Evolutionary conservation across 2,329 filamentous ascomycete species (phyloP), one percentile per base, ranked within the genome.

Genomic region (Alternaria triticina): DNA sequence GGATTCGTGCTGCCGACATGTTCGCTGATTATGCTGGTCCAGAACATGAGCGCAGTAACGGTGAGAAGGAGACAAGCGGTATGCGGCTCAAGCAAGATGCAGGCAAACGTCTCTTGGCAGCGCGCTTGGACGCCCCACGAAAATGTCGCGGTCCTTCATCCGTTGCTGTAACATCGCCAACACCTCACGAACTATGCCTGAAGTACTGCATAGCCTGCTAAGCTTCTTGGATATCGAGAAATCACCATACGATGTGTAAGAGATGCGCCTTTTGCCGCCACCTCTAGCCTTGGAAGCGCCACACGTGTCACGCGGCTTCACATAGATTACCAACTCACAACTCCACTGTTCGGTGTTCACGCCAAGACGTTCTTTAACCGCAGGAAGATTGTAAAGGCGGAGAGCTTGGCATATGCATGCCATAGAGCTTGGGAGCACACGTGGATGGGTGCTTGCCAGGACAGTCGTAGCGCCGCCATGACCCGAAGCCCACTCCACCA

Each of bases 341-440:
- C 33, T 47, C 59, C 65, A 61, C 57, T 45, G 44, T 54, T 44
- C 61, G 54, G 60, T 49, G 13, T 54, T 43, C 61, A 54, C 50
- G 68, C 67, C 67, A 68, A 69, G 67, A 13, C 30, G 33, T 55
- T 60, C 22, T 68, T 70, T 70, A 70, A 66, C 68, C 68, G 65
- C n/a, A 47, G 65, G 63, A 45, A 69, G 49, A 68, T 61, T 17
- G 25, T 49, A 55, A 62, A 62, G 52, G 67, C 58, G 62, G 61
- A 68, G 66, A 62, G 54, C 68, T 69, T 69, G 61, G 62, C 64
- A 57, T 40, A 58, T 61, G 54, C 49, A 59, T 47, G 60, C 25
- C 40, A 54, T 62, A 51, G 58, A 64, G 61, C 55, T 64, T 50
- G 59, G 46, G 30, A 57, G 44, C 30, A 36, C 20, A 10, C 30